Conservation (phyloP, 1,139 yeast species). For the Pneumocystis oryctolagi region DNA sequence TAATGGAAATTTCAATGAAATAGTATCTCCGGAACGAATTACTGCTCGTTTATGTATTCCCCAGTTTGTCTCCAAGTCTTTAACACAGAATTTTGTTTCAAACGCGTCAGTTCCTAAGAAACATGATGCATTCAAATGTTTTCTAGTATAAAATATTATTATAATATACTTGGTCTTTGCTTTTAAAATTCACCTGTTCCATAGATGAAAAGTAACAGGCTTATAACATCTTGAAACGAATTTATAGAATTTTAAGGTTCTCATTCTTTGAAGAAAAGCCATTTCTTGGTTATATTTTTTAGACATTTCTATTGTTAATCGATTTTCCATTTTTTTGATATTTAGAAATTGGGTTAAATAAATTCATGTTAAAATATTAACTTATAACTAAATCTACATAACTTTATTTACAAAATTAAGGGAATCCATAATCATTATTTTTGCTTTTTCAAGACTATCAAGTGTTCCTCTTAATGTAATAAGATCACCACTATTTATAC, state of each 20-base stretch:
- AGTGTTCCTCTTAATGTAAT: constrained; percentile 24
- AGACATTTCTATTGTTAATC: not conserved
- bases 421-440: constrained; percentile 10
- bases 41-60: not conserved
- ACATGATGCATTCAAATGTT: not conserved
- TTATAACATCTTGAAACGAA: not conserved
- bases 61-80: not conserved
- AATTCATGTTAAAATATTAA: not conserved
- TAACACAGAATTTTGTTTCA: not conserved
- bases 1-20: not conserved
- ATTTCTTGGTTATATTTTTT: not conserved
- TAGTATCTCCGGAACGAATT: not conserved
- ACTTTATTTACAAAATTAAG: not conserved
- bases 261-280: not conserved
- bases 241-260: not conserved
- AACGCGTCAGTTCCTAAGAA: not conserved
- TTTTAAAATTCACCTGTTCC: not conserved
- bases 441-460: constrained; percentile 35
- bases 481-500: constrained; percentile 27
- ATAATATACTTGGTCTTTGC: not conserved
- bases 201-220: not conserved
- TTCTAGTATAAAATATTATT: not conserved
- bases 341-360: not conserved
- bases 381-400: not conserved
- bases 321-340: not conserved